Percentiles rank a stretch among this genome's conserved stretches.
Evolutionary conservation across 2,329 filamentous ascomycete genomes (phyloP).

Genomic region (Parascedosporium putredinis): DNA sequence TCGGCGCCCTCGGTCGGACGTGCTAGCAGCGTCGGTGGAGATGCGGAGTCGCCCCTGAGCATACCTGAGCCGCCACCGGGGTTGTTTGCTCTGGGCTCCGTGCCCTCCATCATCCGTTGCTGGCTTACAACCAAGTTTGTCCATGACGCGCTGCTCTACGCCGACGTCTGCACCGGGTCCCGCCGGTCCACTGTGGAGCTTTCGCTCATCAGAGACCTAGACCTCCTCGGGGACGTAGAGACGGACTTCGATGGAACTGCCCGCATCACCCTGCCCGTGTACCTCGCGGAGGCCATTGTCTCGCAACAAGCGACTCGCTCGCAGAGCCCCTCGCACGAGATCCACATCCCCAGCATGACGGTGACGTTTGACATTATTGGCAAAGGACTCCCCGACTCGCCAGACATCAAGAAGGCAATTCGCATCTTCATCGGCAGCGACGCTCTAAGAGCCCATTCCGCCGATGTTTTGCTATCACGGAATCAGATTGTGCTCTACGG

Average conservation of each 20-base stretch:
- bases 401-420: constrained; percentile 41
- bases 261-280: constrained; percentile 69
- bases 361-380: constrained; percentile 69
- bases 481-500: constrained; percentile 83
- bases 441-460: constrained; percentile 72
- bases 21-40: constrained; percentile 79
- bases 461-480: constrained; percentile 84
- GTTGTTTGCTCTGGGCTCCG: constrained; percentile 74
- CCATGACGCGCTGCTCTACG: constrained; percentile 80
- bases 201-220: constrained; percentile 64
- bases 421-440: constrained; percentile 88
- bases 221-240: constrained; percentile 55
- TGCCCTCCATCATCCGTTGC: constrained; percentile 89
- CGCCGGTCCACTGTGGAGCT: constrained; percentile 76
- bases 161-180: constrained; percentile 84
- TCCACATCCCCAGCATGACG: constrained; percentile 62
- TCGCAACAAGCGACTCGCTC: constrained; percentile 65
- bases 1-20: constrained; percentile 63
- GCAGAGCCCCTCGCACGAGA: constrained; percentile 58
- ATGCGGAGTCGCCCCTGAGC: constrained; percentile 63
- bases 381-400: constrained; percentile 26
- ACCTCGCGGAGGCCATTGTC: constrained; percentile 82
- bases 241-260: constrained; percentile 54
- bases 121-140: constrained; percentile 90
- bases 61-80: constrained; percentile 70